A percentile compares a stretch with the other conserved stretches of the same genome.
Evolutionary conservation across 768 basidiomycete species (phyloP).

Genomic region (Russula ochroleuca): DNA sequence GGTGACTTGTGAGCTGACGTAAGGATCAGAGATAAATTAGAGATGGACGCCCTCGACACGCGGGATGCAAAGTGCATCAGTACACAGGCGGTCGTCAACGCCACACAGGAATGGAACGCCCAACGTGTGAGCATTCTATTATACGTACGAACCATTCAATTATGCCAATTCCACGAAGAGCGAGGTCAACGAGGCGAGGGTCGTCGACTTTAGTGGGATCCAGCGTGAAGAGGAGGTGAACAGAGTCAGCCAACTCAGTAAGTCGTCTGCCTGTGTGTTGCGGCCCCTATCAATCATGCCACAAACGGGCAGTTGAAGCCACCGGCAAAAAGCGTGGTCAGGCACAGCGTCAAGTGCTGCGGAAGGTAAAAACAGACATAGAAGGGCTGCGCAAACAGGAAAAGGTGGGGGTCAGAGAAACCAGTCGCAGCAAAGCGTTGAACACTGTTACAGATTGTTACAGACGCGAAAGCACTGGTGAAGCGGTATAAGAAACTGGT

Average conservation of each 20-base stretch:
- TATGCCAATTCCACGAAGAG: background rate
- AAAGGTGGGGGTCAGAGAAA: constrained; percentile 12
- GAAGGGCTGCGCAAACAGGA: constrained; percentile 12
- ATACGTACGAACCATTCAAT: background rate
- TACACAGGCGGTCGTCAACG: constrained; percentile 2
- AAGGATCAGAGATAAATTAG: constrained; percentile 11
- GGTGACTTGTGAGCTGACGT: background rate
- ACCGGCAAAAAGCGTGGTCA: constrained; percentile 8
- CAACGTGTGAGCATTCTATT: constrained; percentile 13
- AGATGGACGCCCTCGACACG: constrained; percentile 5
- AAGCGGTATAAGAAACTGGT: constrained; percentile 20
- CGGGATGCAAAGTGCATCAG: background rate
- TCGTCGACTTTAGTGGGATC: constrained; percentile 10
- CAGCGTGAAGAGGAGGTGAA: constrained; percentile 18
- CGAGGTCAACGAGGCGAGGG: constrained; percentile 13
- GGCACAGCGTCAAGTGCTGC: constrained; percentile 19
- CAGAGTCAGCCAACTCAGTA: constrained; percentile 21
- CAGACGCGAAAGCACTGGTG: constrained; percentile 19
- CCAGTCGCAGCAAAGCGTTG: background rate
- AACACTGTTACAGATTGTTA: constrained; percentile 5
- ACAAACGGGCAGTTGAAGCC: constrained; percentile 16
- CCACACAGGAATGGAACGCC: constrained; percentile 15
- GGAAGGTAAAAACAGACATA: constrained; percentile 15
- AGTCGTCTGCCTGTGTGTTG: background rate
- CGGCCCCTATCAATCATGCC: background rate